Conservation (phyloP, 495 filamentous ascomycete genomes). For the Penicillium coprophilum region DNA sequence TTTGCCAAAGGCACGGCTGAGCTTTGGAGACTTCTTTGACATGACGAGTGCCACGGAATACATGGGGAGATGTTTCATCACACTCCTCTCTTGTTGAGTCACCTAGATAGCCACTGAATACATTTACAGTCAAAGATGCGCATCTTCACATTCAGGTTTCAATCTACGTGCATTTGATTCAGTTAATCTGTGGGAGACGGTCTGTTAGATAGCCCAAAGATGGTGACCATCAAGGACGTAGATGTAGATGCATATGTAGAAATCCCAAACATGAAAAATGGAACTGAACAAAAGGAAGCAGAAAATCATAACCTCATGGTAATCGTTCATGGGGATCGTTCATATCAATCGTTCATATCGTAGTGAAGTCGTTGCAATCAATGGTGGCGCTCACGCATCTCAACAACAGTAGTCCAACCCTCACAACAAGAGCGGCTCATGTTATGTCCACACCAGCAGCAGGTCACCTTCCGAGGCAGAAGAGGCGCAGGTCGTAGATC, state of each 20-base stretch:
- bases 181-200: not conserved
- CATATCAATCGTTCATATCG: no score
- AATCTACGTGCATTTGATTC: not conserved
- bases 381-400: conserved; percentile 65
- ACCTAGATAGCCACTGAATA: no score
- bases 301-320: conserved; percentile 10
- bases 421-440: conserved; percentile 73
- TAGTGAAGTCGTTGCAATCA: conserved; percentile 31
- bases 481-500: conserved; percentile 35
- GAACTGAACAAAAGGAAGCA: not conserved
- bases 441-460: conserved; percentile 75
- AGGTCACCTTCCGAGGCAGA: conserved; percentile 61
- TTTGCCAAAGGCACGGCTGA: no score
- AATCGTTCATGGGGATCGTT: not conserved
- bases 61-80: no score
- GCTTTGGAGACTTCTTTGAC: no score
- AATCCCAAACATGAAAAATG: not conserved
- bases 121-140: no score
- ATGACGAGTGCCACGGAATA: no score
- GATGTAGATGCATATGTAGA: not conserved
- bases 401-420: conserved; percentile 69
- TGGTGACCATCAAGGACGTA: not conserved
- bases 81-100: no score
- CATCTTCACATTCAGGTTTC: no score
- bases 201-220: not conserved